Conservation (phyloP, 202 grass and related monocot genomes). For the Schoenoplectus tabernaemontani region DNA sequence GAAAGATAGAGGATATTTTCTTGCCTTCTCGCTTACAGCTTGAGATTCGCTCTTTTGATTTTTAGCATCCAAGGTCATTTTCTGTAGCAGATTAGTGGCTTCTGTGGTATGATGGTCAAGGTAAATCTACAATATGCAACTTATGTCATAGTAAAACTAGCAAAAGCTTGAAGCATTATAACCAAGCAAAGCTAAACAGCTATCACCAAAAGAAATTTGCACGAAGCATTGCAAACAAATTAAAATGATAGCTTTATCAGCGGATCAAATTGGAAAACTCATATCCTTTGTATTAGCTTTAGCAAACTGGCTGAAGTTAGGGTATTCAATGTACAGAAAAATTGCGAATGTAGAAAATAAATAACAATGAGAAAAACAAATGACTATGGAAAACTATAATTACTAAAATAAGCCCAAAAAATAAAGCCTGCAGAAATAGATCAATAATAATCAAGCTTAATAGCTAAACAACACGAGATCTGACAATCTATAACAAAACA, state of each 20-base stretch:
- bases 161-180: not conserved
- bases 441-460: not conserved
- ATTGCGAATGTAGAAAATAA: not conserved
- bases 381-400: not conserved
- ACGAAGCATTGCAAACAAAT: not conserved
- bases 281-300: not conserved
- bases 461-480: slow-evolving; percentile 18
- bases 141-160: not conserved
- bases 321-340: not conserved
- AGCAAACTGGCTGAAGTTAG: not conserved
- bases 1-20: not conserved
- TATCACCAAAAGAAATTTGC: not conserved
- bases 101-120: slow-evolving; percentile 43
- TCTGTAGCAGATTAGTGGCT: slow-evolving; percentile 50
- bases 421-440: not conserved
- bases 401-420: not conserved
- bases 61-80: slow-evolving; percentile 46
- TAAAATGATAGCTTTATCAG: not conserved
- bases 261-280: not conserved
- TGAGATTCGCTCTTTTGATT: slow-evolving; percentile 28
- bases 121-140: slow-evolving; percentile 19
- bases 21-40: slow-evolving; percentile 38
- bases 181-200: not conserved
- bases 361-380: not conserved
- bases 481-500: not conserved